phyloP scores from a whole-genome alignment of 441 rosid species.

The Bruguiera hainesii region DNA sequence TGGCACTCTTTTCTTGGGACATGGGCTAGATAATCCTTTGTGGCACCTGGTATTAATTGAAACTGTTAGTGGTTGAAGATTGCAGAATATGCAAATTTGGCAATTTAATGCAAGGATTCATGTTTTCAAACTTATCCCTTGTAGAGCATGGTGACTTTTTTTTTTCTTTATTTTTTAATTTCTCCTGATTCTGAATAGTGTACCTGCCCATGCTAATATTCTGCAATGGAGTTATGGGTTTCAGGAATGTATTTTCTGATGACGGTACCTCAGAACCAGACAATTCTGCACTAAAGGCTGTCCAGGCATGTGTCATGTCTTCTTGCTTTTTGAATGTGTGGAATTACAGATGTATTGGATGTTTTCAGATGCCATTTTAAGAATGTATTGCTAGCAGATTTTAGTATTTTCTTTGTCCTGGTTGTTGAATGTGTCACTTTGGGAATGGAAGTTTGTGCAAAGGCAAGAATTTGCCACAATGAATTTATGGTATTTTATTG shows the following conservation, averaged over 20 bases:
- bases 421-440: background rate
- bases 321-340: slow-evolving; percentile 14
- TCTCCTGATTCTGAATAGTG: background rate
- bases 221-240: slow-evolving; percentile 20
- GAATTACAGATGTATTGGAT: background rate
- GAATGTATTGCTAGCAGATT: background rate
- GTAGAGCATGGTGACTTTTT: background rate
- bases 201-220: slow-evolving; percentile 16
- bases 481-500: too few species aligned
- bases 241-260: slow-evolving; percentile 90
- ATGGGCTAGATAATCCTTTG: too few species aligned
- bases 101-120: background rate
- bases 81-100: background rate
- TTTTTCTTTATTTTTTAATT: background rate
- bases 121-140: background rate
- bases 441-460: background rate
- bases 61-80: background rate
- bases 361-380: background rate
- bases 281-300: slow-evolving; percentile 49
- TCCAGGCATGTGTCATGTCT: slow-evolving; percentile 60
- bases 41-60: background rate
- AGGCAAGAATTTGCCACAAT: too few species aligned
- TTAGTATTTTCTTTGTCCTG: background rate
- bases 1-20: too few species aligned
- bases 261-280: slow-evolving; percentile 72